Percentiles rank a stretch among this genome's conserved stretches.
Evolutionary conservation across 805 yeast species (phyloP).

Genomic region (Metahyphopichia silvanorum): DNA sequence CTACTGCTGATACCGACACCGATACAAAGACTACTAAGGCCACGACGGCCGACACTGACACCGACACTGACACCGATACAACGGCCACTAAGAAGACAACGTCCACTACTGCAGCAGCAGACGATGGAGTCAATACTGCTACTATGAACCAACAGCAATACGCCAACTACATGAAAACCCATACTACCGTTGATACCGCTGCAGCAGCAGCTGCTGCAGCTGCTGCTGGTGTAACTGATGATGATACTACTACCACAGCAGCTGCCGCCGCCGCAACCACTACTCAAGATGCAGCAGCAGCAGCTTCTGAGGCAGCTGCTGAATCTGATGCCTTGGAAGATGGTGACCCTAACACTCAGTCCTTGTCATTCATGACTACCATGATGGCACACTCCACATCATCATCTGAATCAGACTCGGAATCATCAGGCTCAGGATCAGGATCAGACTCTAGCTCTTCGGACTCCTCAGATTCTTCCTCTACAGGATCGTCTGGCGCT

Average conservation of each 20-base stretch:
- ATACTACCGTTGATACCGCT: conserved; percentile 13
- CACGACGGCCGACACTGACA: conserved; percentile 12
- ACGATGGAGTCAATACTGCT: conserved; percentile 10
- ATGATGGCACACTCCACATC: conserved; percentile 19
- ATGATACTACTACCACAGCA: conserved; percentile 11
- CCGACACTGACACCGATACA: conserved; percentile 9
- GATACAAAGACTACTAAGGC: conserved; percentile 11
- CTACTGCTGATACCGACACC: conserved; percentile 14
- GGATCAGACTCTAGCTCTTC: conserved; percentile 4
- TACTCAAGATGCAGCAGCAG: conserved; percentile 12
- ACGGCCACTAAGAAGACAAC: conserved; percentile 10
- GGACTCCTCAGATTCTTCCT: background rate
- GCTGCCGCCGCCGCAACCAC: conserved; percentile 9
- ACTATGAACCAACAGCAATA: conserved; percentile 9
- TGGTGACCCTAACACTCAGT: conserved; percentile 18
- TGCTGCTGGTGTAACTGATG: conserved; percentile 10
- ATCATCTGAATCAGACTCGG: conserved; percentile 5
- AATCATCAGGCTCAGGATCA: conserved; percentile 5
- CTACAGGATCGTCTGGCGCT: conserved; percentile 7
- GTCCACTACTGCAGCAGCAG: conserved; percentile 11
- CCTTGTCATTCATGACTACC: conserved; percentile 29
- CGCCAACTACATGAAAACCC: conserved; percentile 4
- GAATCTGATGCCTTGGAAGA: conserved; percentile 2
- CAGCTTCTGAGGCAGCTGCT: conserved; percentile 12
- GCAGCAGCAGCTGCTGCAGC: conserved; percentile 9